phyloP scores from a whole-genome alignment of 1,284 basidiomycete species.

The Sutorius eximius region DNA sequence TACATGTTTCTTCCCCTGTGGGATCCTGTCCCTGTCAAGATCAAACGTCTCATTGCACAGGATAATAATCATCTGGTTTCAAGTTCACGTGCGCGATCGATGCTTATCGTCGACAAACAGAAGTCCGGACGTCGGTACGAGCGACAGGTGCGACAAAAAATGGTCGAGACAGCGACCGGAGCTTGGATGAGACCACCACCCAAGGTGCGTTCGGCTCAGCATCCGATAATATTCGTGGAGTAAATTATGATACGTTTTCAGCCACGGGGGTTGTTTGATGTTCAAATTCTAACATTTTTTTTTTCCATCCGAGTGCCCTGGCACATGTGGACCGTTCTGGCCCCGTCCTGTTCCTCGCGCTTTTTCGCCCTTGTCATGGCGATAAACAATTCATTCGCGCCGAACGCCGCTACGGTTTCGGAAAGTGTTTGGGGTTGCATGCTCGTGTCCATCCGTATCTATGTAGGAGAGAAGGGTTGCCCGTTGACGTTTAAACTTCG shows the following conservation, averaged over 20 bases:
- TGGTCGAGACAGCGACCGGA: constrained; percentile 5
- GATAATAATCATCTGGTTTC: constrained; percentile 5
- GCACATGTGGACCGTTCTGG: neutral
- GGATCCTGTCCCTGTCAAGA: neutral
- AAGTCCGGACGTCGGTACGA: neutral
- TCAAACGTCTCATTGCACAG: neutral
- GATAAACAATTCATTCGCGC: neutral
- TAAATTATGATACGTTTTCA: neutral
- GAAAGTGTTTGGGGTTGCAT: constrained; percentile 16
- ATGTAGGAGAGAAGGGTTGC: neutral
- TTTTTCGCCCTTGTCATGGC: constrained; percentile 7
- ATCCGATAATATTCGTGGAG: neutral
- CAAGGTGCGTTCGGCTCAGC: neutral
- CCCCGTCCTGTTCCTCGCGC: constrained; percentile 7
- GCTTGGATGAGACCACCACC: constrained; percentile 10
- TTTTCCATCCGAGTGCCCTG: constrained; percentile 1
- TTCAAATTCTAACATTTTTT: neutral
- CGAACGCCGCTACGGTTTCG: constrained; percentile 4
- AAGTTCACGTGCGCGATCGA: constrained; percentile 1
- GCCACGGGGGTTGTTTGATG: neutral
- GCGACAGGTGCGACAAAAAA: neutral
- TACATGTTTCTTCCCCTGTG: neutral
- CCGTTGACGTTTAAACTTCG: constrained; percentile 18
- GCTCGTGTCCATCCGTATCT: neutral
- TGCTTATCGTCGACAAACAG: neutral